Evolutionary conservation across 768 basidiomycete species (phyloP), one percentile per base, ranked within the genome.

Genomic region (Suillus cothurnatus): DNA sequence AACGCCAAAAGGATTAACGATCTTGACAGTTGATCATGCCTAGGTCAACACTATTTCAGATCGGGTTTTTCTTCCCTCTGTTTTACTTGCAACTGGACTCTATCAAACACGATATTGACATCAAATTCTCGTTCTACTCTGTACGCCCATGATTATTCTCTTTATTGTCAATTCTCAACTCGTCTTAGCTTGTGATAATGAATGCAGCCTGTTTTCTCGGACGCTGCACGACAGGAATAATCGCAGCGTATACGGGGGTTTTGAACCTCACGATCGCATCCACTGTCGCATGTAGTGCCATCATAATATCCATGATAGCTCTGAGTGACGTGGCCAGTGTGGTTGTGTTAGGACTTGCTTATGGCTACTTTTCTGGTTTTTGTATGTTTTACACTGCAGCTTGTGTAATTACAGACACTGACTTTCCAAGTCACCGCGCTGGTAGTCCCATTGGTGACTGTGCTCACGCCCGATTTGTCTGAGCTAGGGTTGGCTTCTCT

Each of bases 1-100:
- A 31, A 28, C 6, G 7, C 26, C 17, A 9, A 53, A 52, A 11
- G 11, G 28, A 21, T 23, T 28, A 11, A 4, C 26, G 4, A 5
- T 15, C 8, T 38, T 57, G 52, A 63, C 5, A 31, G 12, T 15
- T 36, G n/a, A 36, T 63, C 19, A 9, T 26, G 5, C 36, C 26
- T 26, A 63, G 62, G 38, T 19, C 41, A n/a, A 21, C 34, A 19
- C 28, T 78, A 31, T 74, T 77, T 32, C 71, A 80, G 15, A 68
- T 76, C 1, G 82, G 82, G 2, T 66, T 82, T 28, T 85, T 79
- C 65, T 82, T 80, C 57, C 83, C 84, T 0, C 76, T 84, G 31
- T 86, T 84, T 71, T 86, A 84, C 69, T 69, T 87, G 15, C 86
- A 87, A 66, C 71, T 86, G 9, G 79, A 83, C 53, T 79, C 85